Evolutionary conservation across 768 basidiomycete species (phyloP).

Genomic region (Podaxis sp.): DNA sequence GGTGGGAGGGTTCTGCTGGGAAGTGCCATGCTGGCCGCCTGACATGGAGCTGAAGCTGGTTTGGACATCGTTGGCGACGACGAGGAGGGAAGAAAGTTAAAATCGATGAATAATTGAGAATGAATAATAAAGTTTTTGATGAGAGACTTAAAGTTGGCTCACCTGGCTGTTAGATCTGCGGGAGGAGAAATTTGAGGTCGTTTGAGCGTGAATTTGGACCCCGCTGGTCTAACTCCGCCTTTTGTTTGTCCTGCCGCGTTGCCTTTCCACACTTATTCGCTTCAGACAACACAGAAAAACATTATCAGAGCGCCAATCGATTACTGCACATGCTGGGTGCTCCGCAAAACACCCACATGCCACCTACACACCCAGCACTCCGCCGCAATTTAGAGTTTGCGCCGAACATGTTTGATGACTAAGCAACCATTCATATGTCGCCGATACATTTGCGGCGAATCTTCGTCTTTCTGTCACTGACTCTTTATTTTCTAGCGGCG

Average conservation of each 20-base stretch:
- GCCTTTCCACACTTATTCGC: slow-evolving; percentile 8
- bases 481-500: slow-evolving; percentile 1
- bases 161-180: slow-evolving; percentile 65
- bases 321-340: background rate
- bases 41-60: slow-evolving; percentile 32
- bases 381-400: slow-evolving; percentile 17
- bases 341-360: background rate
- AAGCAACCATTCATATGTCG: slow-evolving; percentile 19
- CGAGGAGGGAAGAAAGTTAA: slow-evolving; percentile 24
- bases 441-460: slow-evolving; percentile 1
- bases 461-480: background rate
- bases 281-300: slow-evolving; percentile 1
- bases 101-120: slow-evolving; percentile 35
- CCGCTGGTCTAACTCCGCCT: slow-evolving; percentile 28
- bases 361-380: background rate
- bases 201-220: slow-evolving; percentile 35
- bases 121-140: slow-evolving; percentile 62
- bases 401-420: slow-evolving; percentile 10
- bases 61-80: slow-evolving; percentile 21
- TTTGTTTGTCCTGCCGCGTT: slow-evolving; percentile 27
- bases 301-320: background rate
- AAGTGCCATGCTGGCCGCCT: slow-evolving; percentile 29
- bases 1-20: slow-evolving; percentile 38
- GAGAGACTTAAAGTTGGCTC: slow-evolving; percentile 62
- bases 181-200: slow-evolving; percentile 48